Percentiles rank a stretch among this genome's conserved stretches.
These are phyloP conservation scores for Colletotrichum simmondsii DNA, from an alignment of 2,329 filamentous ascomycete genomes.

Conservation along the genomic window DNA sequence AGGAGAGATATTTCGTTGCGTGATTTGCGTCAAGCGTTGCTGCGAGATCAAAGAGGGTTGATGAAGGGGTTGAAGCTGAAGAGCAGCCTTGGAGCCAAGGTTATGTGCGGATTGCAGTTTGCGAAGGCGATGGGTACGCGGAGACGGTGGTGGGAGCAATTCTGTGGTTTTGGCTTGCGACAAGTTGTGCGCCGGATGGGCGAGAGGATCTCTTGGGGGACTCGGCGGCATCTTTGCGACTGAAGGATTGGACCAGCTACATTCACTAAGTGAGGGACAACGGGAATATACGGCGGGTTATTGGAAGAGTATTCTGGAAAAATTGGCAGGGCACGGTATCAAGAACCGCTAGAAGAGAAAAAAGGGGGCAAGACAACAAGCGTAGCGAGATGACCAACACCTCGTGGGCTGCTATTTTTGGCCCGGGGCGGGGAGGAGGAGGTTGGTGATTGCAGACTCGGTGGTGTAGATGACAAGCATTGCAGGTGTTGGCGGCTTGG, in stretches of 20 bases:
- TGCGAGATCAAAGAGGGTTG: slow-evolving; percentile 70
- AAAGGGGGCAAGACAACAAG: slow-evolving; percentile 4
- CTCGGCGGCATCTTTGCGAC: slow-evolving; percentile 41
- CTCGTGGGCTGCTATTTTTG: slow-evolving; percentile 33
- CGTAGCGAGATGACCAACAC: slow-evolving; percentile 31
- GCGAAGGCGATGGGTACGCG: slow-evolving; percentile 75
- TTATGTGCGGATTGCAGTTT: slow-evolving; percentile 82
- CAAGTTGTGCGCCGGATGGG: slow-evolving; percentile 38
- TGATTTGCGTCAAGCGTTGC: slow-evolving; percentile 64
- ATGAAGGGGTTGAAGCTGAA: slow-evolving; percentile 40
- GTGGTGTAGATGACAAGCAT: slow-evolving; percentile 19
- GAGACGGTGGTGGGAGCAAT: slow-evolving; percentile 67
- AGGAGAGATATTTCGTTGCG: slow-evolving; percentile 46
- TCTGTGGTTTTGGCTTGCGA: slow-evolving; percentile 49
- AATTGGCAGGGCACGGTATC: background rate
- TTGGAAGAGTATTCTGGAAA: slow-evolving; percentile 9
- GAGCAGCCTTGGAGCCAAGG: slow-evolving; percentile 65
- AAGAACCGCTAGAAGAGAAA: background rate
- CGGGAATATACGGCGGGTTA: slow-evolving; percentile 1
- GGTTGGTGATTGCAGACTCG: slow-evolving; percentile 33
- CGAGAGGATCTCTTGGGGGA: slow-evolving; percentile 41
- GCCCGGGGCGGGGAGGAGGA: slow-evolving; percentile 28
- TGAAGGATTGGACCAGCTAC: slow-evolving; percentile 4
- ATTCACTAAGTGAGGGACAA: slow-evolving; percentile 12
- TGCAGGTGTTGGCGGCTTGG: slow-evolving; percentile 21